These are phyloP conservation scores for Aspergillus tubingensis DNA, from an alignment of 2,329 filamentous ascomycete genomes.

Conservation along the genomic window DNA sequence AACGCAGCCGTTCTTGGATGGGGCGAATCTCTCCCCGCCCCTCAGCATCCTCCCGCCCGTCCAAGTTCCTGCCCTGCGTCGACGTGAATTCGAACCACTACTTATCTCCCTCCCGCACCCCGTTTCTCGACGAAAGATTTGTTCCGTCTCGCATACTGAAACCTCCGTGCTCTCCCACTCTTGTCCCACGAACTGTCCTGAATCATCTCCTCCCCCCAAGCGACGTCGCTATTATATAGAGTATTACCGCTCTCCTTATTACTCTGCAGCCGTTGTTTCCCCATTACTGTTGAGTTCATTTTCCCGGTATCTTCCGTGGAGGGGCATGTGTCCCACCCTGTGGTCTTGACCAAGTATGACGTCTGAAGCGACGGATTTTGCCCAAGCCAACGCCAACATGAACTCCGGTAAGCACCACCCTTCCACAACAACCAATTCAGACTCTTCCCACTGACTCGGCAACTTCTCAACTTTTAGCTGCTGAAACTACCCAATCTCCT, in stretches of 20 bases:
- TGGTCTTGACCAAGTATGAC: constrained; percentile 36
- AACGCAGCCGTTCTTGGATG: constrained; percentile 15
- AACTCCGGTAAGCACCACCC: constrained; percentile 34
- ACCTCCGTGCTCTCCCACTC: constrained; percentile 36
- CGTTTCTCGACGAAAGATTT: constrained; percentile 29
- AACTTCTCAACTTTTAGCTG: constrained; percentile 15
- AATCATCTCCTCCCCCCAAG: constrained; percentile 1
- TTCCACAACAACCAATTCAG: constrained; percentile 9
- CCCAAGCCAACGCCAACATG: constrained; percentile 27
- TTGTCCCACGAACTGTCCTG: constrained; percentile 3
- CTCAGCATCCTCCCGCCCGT: constrained; percentile 13
- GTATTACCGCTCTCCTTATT: neutral
- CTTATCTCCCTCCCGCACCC: constrained; percentile 14
- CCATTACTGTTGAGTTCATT: neutral
- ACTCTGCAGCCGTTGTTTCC: neutral
- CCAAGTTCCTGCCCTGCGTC: constrained; percentile 16
- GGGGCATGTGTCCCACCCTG: constrained; percentile 38
- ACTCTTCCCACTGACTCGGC: constrained; percentile 10
- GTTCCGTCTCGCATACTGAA: constrained; percentile 31
- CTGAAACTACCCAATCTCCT: constrained; percentile 22
- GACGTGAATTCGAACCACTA: constrained; percentile 16
- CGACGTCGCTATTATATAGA: neutral
- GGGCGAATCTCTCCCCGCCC: constrained; percentile 17
- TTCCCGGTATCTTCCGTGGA: constrained; percentile 21
- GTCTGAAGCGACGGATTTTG: constrained; percentile 36